These are phyloP conservation scores for Thalassiosira livingstoniorum DNA, from an alignment of 352 stramenopile genomes.

Conservation along the genomic window DNA sequence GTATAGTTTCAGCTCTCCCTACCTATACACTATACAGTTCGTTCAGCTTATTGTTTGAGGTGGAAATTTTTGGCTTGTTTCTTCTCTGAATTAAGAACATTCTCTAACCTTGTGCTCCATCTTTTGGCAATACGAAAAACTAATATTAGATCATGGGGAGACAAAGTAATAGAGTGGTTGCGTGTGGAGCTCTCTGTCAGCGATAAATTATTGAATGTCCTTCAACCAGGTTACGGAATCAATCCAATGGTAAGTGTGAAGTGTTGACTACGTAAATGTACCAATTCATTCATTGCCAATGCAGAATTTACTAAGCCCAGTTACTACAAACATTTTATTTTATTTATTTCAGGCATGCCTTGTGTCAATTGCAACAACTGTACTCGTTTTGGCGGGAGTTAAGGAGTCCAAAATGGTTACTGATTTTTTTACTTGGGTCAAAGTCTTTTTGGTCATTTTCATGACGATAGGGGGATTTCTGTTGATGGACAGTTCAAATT, in stretches of 20 bases:
- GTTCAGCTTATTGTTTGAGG: background rate
- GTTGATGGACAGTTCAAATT: constrained; percentile 87
- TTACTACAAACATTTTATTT: too few species aligned
- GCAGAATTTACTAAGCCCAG: too few species aligned
- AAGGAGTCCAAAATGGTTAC: constrained; percentile 91
- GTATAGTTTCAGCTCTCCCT: too few species aligned
- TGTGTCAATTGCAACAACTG: constrained; percentile 86
- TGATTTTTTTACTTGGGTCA: constrained; percentile 88
- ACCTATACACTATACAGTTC: background rate
- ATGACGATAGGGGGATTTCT: constrained; percentile 91
- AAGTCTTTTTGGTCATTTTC: constrained; percentile 89
- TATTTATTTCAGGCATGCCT: too few species aligned
- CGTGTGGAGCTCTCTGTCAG: constrained; percentile 45
- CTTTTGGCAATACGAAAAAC: too few species aligned
- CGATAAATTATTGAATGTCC: constrained; percentile 28
- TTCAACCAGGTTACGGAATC: constrained; percentile 68
- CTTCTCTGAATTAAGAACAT: constrained; percentile 10
- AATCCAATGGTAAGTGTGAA: too few species aligned
- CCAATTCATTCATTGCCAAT: too few species aligned
- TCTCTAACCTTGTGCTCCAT: constrained; percentile 59
- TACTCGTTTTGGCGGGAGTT: constrained; percentile 88
- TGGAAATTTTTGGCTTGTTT: background rate
- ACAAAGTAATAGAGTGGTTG: constrained; percentile 88
- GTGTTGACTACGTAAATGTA: too few species aligned
- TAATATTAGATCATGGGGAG: constrained; percentile 85